Evolutionary conservation across 495 filamentous ascomycete species (phyloP), one percentile per base, ranked within the genome.

Genomic region (Penicillium samsonianum): DNA sequence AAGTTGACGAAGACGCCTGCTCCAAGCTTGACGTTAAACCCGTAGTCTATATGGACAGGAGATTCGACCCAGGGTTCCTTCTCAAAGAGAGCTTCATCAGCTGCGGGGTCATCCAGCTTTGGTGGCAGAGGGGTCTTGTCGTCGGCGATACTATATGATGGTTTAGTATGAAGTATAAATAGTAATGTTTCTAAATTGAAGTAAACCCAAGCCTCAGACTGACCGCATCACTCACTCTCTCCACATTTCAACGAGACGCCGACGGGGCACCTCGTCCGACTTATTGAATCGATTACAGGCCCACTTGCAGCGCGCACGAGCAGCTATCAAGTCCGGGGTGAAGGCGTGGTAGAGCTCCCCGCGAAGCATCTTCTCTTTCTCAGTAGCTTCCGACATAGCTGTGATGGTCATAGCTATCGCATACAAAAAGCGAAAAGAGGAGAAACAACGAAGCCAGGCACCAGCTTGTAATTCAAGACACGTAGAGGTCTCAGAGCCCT

Each of bases 21-120:
- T 22, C 87, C 89, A 22, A 92, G 59, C 50, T 78, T 78, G 44
- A 92, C 71, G 55, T 95, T 91, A 63, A 76, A 84, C 2, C 91
- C 91, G 59, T 94, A 92, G 67, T 95, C 91, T 4, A 86, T 73
- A 14, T 77, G 79, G 61, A 95, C 76, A 7, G 90, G 90, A 0
- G 83, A 71, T 56, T 90, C 85, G n/a, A 93, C 74, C 79, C 81
- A 91, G 4, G 90, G 82, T 12, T 89, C 81, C 33, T 82, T 64
- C 14, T 68, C 69, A 40, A 90, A 80, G 5, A 83, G 78, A 16
- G 66, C 77, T 25, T 85, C 83, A 59, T 92, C 87, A 60, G 83
- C 80, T 38, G 78, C 80, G 8, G 75, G 65, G 10, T 79, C 80
- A 10, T 80, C 63, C 0, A 77, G 75, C 14, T 59, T 71, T 0